Evolutionary conservation across 106 monocot species (phyloP).

Genomic region (Phalaenopsis aphrodite): DNA sequence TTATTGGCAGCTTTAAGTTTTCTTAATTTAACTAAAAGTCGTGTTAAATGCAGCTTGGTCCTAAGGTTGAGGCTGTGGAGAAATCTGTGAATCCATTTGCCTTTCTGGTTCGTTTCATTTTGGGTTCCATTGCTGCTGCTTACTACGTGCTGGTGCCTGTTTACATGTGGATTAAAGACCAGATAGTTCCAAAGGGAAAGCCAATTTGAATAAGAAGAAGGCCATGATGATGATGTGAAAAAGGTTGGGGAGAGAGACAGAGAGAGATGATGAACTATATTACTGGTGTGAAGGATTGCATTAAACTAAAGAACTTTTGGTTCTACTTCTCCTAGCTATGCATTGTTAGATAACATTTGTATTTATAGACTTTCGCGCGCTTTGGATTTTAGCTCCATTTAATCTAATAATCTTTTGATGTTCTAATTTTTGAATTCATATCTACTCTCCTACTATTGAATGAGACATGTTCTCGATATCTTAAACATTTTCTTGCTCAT

Average conservation of each 20-base stretch:
- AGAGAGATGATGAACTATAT: background rate
- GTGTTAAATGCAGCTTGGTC: slow-evolving; percentile 70
- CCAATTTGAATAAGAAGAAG: slow-evolving; percentile 41
- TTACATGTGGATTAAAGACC: slow-evolving; percentile 99
- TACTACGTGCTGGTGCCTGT: slow-evolving; percentile 86
- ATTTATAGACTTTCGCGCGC: background rate
- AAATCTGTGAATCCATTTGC: slow-evolving; percentile 81
- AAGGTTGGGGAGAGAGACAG: background rate
- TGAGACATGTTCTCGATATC: too few species aligned
- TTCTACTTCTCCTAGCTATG: background rate
- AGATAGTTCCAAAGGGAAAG: slow-evolving; percentile 82
- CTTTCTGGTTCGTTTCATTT: slow-evolving; percentile 77
- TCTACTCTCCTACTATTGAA: too few species aligned
- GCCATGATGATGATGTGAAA: background rate
- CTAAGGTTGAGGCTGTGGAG: slow-evolving; percentile 82
- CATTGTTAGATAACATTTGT: too few species aligned
- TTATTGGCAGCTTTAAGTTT: too few species aligned
- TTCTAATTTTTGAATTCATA: background rate
- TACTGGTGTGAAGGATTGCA: background rate
- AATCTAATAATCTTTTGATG: background rate
- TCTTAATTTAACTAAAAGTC: background rate
- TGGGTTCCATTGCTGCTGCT: slow-evolving; percentile 67
- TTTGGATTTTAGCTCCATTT: background rate
- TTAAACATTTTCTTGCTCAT: too few species aligned
- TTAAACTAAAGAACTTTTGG: background rate